Evolutionary conservation across 2,329 filamentous ascomycete genomes (phyloP), one percentile per base, ranked within the genome.

Genomic region (Aspergillus pseudoviridinutans): DNA sequence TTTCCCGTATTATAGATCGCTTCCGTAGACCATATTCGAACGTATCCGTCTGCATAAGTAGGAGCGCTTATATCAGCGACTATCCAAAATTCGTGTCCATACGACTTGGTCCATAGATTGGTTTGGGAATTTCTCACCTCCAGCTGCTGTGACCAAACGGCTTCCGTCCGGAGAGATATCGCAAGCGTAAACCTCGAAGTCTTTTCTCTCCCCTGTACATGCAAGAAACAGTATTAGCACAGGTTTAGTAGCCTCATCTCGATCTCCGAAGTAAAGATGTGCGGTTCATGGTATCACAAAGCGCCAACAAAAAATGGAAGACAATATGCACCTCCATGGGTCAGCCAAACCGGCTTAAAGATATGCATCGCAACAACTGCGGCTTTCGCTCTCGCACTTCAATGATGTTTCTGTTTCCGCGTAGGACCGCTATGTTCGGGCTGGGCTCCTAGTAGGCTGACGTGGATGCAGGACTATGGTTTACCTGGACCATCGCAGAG

Each of bases 121-220:
- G 41, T 50, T 25, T 46, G 42, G 57, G 32, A 50, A 50, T 10
- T 49, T 60, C 86, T 74, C 79, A 92, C 89, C 89, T 83, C 94
- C 93, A 68, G 92, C 94, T 61, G 93, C 94, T 22, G 94, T 97
- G 51, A 93, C 94, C 57, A 99, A 84, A 63, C 94, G 87, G 71
- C 87, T 88, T 64, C 93, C 94, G 78, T 99, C 94, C 14, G 94
- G 91, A 28, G 94, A 99, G 63, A 99, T 87, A 81, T 97, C 91
- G 75, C 93, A 97, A 78, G 91, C 96, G 80, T 97, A 99, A 64
- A 97, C 93, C 78, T 99, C 94, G 72, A 95, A 96, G 74, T 97
- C 92, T 73, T 97, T 97, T 74, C 96, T 91, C 80, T 99, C 94
- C 73, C 93, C 89, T 91, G 68, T 58, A 62, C 20, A 35, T 56